These are phyloP conservation scores for Sugiyamaella neomexicana DNA, from an alignment of 1,139 yeast genomes.

Conservation along the genomic window DNA sequence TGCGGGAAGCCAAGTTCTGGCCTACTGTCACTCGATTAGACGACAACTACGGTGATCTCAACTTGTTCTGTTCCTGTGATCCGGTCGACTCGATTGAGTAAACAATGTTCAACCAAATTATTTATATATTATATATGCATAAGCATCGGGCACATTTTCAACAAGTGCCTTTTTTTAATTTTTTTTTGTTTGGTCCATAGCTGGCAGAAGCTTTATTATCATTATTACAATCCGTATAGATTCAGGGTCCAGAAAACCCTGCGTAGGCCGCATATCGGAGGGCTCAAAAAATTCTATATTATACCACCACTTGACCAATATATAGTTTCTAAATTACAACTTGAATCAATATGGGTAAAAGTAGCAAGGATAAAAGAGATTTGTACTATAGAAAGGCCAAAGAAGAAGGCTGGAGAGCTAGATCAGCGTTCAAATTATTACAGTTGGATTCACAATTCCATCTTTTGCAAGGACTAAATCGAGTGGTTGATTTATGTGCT, in stretches of 20 bases:
- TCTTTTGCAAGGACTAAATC: conserved; percentile 65
- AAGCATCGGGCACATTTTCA: conserved; percentile 11
- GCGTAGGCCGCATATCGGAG: background rate
- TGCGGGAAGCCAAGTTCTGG: conserved; percentile 84
- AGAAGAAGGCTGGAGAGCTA: conserved; percentile 96
- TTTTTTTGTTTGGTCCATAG: too few relatives aligned
- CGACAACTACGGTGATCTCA: conserved; percentile 91
- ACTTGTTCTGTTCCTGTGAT: conserved; percentile 85
- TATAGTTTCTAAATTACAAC: background rate
- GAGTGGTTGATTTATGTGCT: conserved; percentile 96
- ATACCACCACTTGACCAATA: background rate
- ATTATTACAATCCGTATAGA: too few relatives aligned
- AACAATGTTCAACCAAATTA: conserved; percentile 16
- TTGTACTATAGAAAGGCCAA: conserved; percentile 87
- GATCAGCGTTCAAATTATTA: conserved; percentile 89
- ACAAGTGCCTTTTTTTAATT: conserved; percentile 7
- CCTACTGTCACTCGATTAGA: conserved; percentile 90
- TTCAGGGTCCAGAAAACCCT: conserved; percentile 1
- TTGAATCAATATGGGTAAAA: conserved; percentile 71
- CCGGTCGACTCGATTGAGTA: conserved; percentile 33
- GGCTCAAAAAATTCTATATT: conserved; percentile 1
- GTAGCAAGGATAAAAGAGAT: conserved; percentile 94
- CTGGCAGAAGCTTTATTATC: too few relatives aligned
- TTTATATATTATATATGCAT: conserved; percentile 15
- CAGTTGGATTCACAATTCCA: conserved; percentile 89